Conservation (phyloP, 1,139 yeast species). For the Candida tetrigidarum region DNA sequence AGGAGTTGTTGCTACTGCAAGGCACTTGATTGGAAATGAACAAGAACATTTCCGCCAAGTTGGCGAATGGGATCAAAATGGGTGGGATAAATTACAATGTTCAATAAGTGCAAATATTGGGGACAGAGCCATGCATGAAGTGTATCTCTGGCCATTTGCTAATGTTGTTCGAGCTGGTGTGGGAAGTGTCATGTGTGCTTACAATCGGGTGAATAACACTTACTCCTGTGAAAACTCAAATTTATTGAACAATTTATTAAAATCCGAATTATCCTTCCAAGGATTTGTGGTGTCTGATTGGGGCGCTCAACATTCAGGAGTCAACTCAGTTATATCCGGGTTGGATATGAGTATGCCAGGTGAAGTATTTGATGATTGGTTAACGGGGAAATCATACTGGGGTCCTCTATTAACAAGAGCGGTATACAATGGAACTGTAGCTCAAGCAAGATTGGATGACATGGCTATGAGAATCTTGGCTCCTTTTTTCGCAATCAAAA, state of each 20-base stretch:
- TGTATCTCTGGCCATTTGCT: constrained; percentile 70
- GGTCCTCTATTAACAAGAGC: constrained; percentile 61
- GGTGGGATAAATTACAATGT: constrained; percentile 42
- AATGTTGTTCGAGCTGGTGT: constrained; percentile 64
- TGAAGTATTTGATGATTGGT: constrained; percentile 55
- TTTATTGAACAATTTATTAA: constrained; percentile 55
- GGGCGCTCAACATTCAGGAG: constrained; percentile 67
- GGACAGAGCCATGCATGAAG: constrained; percentile 66
- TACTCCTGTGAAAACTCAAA: constrained; percentile 67
- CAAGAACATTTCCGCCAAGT: constrained; percentile 68
- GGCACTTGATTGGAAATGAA: constrained; percentile 63
- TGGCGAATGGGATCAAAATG: constrained; percentile 55
- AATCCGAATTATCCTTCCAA: constrained; percentile 68
- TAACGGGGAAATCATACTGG: constrained; percentile 60
- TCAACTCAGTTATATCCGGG: constrained; percentile 60
- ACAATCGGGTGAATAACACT: constrained; percentile 60
- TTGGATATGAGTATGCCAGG: constrained; percentile 75
- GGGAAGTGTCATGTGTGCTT: constrained; percentile 66
- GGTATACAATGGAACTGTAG: constrained; percentile 58
- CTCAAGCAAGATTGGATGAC: constrained; percentile 60
- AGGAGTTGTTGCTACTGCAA: constrained; percentile 58
- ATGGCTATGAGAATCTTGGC: constrained; percentile 66
- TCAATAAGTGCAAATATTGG: constrained; percentile 58
- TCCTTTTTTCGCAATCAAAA: constrained; percentile 53
- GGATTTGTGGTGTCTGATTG: constrained; percentile 71